Percentiles rank a stretch among this genome's conserved stretches.
These are phyloP conservation scores for Ocimum tenuiflorum DNA, from an alignment of 257 asterid species.

Conservation along the genomic window DNA sequence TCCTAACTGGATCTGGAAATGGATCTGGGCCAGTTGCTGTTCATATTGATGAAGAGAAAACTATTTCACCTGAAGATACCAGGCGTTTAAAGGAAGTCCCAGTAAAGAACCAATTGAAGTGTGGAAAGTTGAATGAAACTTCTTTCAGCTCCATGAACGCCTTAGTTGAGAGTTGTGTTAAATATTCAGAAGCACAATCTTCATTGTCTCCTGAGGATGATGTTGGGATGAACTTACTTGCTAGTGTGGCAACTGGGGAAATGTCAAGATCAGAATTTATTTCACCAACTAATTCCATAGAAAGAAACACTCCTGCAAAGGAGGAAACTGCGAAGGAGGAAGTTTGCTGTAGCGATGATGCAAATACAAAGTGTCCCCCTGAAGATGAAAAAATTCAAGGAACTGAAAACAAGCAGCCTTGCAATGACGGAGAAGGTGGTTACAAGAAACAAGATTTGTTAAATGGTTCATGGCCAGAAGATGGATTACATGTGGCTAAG, in stretches of 20 bases:
- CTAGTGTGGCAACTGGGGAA: constrained; percentile 93
- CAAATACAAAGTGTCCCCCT: constrained; percentile 36
- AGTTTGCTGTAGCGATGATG: constrained; percentile 38
- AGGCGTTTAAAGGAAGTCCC: constrained; percentile 29
- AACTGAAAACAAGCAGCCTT: background rate
- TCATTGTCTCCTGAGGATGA: constrained; percentile 66
- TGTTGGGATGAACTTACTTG: constrained; percentile 90
- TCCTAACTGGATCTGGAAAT: constrained; percentile 36
- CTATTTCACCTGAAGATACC: constrained; percentile 32
- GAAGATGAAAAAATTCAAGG: background rate
- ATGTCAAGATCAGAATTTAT: constrained; percentile 46
- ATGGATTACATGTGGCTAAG: constrained; percentile 24
- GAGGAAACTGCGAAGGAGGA: constrained; percentile 47
- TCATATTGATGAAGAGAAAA: constrained; percentile 43
- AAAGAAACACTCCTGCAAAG: constrained; percentile 30
- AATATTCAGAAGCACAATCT: constrained; percentile 57
- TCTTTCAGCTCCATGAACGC: constrained; percentile 87
- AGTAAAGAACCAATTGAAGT: constrained; percentile 28
- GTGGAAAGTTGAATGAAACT: constrained; percentile 43
- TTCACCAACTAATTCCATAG: constrained; percentile 55
- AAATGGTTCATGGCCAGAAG: constrained; percentile 23
- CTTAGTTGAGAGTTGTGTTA: constrained; percentile 72
- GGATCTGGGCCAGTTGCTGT: constrained; percentile 40
- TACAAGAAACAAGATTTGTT: constrained; percentile 24
- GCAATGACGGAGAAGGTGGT: background rate